Base-by-base conservation (phyloP, 1,284 basidiomycete genomes). In the Ustilago esculenta region DNA sequence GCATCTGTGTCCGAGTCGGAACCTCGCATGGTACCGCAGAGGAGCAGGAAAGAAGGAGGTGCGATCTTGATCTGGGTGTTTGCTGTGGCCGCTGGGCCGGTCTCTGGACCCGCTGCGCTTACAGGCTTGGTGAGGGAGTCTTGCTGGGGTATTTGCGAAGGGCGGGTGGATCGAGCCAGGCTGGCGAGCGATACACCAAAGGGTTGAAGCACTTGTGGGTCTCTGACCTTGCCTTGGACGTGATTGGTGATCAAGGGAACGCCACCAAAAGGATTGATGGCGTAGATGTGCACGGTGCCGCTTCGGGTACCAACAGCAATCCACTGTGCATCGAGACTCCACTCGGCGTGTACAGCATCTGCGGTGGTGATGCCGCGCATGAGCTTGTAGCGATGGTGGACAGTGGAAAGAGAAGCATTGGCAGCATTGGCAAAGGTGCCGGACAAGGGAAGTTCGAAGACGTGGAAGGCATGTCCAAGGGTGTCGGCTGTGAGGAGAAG, bases 231-330 rank as follows among this genome's bases (percentile, higher is more conserved):
- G 39, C 55, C 45, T 21, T 46, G 33, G 15, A 59, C 50, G 44
- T 72, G 69, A 23, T 63, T 72, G 29, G 29, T 41, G 30, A 67
- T 55, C 17, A 36, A 61, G 9, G 63, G 56, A 2, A 35, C 33
- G 18, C 69, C 69, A 12, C 69, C 63, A 41, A 51, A 61, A 0
- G 69, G 58, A n/a, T 72, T 72, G 51, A 72, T 36, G 7, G 69
- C 58, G 21, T 63, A 72, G 23, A 58, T 29, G 43, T 72, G 69
- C 4, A 67, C 63, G 17, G 69, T 63, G 18, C 69, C 69, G 34
- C 51, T 72, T 21, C 51, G 58, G 10, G 63, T 72, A 44, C 63
- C 63, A 4, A 72, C 63, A 10, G 55, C 55, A 27, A 72, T 20
- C 57, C 63, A 72, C 40, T 67, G 69, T 1, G 63, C 55, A 33